Evolutionary conservation across 495 filamentous ascomycete genomes (phyloP).

Genomic region (Podospora pseudoanserina): DNA sequence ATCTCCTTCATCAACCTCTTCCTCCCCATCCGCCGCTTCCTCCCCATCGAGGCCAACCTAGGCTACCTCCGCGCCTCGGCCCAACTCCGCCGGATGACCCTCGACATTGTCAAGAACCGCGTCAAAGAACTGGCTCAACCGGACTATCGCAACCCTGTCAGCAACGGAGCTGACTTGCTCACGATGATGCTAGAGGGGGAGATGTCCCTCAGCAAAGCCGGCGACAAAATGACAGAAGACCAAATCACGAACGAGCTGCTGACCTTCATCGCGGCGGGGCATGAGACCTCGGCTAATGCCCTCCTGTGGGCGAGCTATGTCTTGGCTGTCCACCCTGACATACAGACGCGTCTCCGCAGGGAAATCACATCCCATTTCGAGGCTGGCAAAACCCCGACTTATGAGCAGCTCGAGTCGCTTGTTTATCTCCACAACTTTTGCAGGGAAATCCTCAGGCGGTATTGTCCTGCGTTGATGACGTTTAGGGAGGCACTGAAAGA

Average conservation of each 20-base stretch:
- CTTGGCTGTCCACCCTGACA: conserved; percentile 20
- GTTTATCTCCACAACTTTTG: conserved; percentile 31
- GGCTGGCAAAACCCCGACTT: conserved; percentile 3
- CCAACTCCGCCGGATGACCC: conserved; percentile 15
- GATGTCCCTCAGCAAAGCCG: neutral
- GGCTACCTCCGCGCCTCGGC: conserved; percentile 21
- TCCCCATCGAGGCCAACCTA: conserved; percentile 27
- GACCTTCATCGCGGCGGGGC: conserved; percentile 29
- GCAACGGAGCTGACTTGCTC: neutral
- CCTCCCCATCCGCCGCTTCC: conserved; percentile 24
- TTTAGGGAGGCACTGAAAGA: neutral
- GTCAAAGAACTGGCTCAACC: conserved; percentile 22
- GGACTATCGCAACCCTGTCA: conserved; percentile 51
- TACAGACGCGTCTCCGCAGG: conserved; percentile 25
- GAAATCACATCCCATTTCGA: conserved; percentile 14
- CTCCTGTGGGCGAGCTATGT: conserved; percentile 27
- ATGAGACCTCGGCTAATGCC: conserved; percentile 29
- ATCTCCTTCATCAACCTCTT: conserved; percentile 26
- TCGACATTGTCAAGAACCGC: conserved; percentile 17
- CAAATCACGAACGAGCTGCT: conserved; percentile 19
- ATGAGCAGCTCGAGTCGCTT: conserved; percentile 23
- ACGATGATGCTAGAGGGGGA: neutral
- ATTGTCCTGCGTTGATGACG: conserved; percentile 21
- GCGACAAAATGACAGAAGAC: no score
- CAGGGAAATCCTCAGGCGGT: conserved; percentile 31